Evolutionary conservation across 2,329 filamentous ascomycete genomes (phyloP), one percentile per base, ranked within the genome.

Genomic region (Polychaeton citri): DNA sequence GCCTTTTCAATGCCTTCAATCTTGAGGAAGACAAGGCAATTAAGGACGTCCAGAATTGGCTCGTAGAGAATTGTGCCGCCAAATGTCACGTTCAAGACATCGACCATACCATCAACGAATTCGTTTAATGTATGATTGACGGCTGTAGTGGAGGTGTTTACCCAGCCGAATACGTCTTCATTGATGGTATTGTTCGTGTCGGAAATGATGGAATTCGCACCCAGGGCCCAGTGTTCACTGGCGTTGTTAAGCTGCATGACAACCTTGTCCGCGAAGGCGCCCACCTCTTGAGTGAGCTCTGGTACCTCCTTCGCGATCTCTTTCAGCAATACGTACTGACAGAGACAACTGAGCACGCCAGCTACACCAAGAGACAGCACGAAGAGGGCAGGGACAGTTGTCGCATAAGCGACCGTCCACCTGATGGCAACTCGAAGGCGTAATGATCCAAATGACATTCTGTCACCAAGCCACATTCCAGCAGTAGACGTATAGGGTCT

Each of bases 11-110:
- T 75, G 16, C 77, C 73, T 46, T 82, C 76, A 43, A 96, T 71
- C 65, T 96, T 96, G 52, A 93, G 69, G 6, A 79, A 76, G 44
- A 96, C 75, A n/a, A 96, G 68, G 53, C 90, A 96, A 53, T 83
- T 73, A 43, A 95, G 71, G 21, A 95, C 75, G 30, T 83, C 79
- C 50, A 76, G 69, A 50, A 94, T 78, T 0, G 86, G 82, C 19
- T 79, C 73, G 45, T 85, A 72, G 30, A 94, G 76, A 30, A 87
- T 62, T 0, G 88, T 95, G 32, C 76, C 78, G 34, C 84, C 83
- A 55, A 96, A 95, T 3, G 81, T 83, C 0, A 63, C 64, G 45
- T 85, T 79, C 38, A 98, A 69, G 5, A 76, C 77, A 12, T 74
- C 67, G 43, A 75, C 73, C 65, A 92, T 92, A 45, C 81, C 72